These are phyloP conservation scores for Artemisia argyi DNA, from an alignment of 129 eudicot species.

Conservation along the genomic window DNA sequence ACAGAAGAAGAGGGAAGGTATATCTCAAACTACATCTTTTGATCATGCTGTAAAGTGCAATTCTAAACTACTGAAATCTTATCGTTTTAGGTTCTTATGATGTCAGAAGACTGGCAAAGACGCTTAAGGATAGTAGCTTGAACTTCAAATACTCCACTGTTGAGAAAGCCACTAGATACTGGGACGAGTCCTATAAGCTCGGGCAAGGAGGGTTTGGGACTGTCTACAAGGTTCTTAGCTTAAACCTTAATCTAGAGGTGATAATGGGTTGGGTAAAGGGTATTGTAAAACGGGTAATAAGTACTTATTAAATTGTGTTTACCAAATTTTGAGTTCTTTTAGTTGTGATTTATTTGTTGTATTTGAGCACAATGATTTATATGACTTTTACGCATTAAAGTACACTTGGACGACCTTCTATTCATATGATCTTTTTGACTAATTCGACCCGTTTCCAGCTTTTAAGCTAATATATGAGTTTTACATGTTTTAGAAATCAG, in stretches of 20 bases:
- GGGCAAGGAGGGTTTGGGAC: conserved; percentile 86
- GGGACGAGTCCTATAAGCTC: conserved; percentile 66
- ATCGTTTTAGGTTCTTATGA: conserved; percentile 40
- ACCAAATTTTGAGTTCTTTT: too few species aligned
- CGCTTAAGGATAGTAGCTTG: conserved; percentile 59
- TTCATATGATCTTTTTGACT: too few species aligned
- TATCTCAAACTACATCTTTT: background rate
- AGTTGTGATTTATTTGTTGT: too few species aligned
- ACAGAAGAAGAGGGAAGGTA: conserved; percentile 31
- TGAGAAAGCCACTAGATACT: conserved; percentile 62
- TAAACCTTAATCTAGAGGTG: background rate
- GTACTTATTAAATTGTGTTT: too few species aligned
- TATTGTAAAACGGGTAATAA: too few species aligned
- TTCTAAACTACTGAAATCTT: background rate
- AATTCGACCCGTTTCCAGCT: background rate
- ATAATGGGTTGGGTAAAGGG: too few species aligned
- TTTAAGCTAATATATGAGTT: background rate
- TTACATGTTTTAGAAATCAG: background rate
- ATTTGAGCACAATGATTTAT: too few species aligned
- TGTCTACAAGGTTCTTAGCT: conserved; percentile 58
- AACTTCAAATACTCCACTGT: conserved; percentile 66
- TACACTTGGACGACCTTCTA: background rate
- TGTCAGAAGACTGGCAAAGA: conserved; percentile 45
- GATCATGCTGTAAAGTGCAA: background rate
- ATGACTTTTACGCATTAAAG: background rate